Percentiles rank a stretch among this genome's conserved stretches.
Conservation (phyloP, 495 filamentous ascomycete genomes). For the Talaromyces stipitatus region DNA sequence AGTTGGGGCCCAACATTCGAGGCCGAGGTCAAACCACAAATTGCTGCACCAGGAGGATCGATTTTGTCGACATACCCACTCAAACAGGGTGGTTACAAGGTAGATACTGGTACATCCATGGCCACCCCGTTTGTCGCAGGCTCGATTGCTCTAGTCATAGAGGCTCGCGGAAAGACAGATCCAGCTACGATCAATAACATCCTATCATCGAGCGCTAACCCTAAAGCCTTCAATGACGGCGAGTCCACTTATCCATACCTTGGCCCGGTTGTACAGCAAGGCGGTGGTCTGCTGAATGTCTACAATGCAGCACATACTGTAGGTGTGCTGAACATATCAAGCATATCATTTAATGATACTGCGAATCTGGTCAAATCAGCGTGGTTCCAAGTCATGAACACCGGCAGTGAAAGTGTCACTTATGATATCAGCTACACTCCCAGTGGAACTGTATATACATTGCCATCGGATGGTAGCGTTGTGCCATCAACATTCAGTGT, state of each 20-base stretch:
- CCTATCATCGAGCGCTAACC: conserved; percentile 28
- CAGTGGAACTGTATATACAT: conserved; percentile 19
- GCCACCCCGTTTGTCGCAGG: conserved; percentile 46
- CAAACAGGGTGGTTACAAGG: conserved; percentile 29
- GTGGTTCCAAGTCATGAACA: conserved; percentile 45
- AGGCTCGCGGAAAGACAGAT: conserved; percentile 28
- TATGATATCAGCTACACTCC: conserved; percentile 33
- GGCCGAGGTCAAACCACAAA: conserved; percentile 45
- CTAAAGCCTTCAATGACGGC: conserved; percentile 42
- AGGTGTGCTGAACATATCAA: conserved; percentile 43
- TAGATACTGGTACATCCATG: conserved; percentile 50
- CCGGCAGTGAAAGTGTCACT: conserved; percentile 32
- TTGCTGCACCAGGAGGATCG: conserved; percentile 44
- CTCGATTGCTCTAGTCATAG: conserved; percentile 44
- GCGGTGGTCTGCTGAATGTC: conserved; percentile 48
- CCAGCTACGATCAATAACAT: conserved; percentile 23
- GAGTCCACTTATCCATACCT: conserved; percentile 25
- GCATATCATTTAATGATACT: conserved; percentile 52
- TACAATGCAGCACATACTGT: conserved; percentile 48
- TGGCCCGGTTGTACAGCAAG: conserved; percentile 50
- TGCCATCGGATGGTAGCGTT: conserved; percentile 5
- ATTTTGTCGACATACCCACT: conserved; percentile 51
- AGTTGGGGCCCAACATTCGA: conserved; percentile 52
- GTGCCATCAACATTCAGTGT: not conserved
- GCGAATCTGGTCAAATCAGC: conserved; percentile 34